Evolutionary conservation across 2,329 filamentous ascomycete species (phyloP).

Genomic region (Colletotrichum trifolii): DNA sequence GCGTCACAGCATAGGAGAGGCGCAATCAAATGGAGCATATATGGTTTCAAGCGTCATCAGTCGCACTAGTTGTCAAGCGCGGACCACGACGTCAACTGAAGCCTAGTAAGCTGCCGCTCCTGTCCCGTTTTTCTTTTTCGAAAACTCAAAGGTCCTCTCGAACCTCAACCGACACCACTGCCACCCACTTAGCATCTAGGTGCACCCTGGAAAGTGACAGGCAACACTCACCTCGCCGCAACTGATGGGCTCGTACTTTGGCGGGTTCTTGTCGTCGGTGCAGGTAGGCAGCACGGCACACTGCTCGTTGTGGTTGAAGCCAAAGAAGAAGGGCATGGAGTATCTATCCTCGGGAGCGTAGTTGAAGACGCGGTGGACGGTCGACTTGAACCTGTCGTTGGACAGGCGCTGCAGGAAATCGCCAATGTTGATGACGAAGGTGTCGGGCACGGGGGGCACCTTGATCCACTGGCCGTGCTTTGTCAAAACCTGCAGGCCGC

Average conservation of each 20-base stretch:
- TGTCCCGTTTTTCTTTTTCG: not conserved
- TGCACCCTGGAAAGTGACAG: too few relatives aligned
- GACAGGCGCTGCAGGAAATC: conserved; percentile 41
- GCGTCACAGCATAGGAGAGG: too few relatives aligned
- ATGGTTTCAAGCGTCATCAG: too few relatives aligned
- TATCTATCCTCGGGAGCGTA: conserved; percentile 53
- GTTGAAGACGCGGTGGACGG: conserved; percentile 63
- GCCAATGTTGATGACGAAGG: conserved; percentile 43
- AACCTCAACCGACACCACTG: conserved; percentile 32
- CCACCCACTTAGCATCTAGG: not conserved
- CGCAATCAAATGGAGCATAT: too few relatives aligned
- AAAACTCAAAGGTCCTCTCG: conserved; percentile 28
- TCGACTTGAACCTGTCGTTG: conserved; percentile 44
- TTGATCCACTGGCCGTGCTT: conserved; percentile 51
- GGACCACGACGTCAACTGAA: too few relatives aligned
- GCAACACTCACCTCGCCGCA: conserved; percentile 52
- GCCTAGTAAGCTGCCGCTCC: too few relatives aligned
- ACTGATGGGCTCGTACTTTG: conserved; percentile 62
- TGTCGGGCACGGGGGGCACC: conserved; percentile 40
- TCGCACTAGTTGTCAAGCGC: too few relatives aligned
- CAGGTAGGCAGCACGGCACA: conserved; percentile 61
- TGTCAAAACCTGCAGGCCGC: conserved; percentile 56
- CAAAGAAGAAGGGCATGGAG: conserved; percentile 68
- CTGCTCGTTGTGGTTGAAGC: conserved; percentile 63
- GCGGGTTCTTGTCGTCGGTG: conserved; percentile 55